Base-by-base conservation (phyloP, 805 yeast species). In the Ogataea siamensis region DNA sequence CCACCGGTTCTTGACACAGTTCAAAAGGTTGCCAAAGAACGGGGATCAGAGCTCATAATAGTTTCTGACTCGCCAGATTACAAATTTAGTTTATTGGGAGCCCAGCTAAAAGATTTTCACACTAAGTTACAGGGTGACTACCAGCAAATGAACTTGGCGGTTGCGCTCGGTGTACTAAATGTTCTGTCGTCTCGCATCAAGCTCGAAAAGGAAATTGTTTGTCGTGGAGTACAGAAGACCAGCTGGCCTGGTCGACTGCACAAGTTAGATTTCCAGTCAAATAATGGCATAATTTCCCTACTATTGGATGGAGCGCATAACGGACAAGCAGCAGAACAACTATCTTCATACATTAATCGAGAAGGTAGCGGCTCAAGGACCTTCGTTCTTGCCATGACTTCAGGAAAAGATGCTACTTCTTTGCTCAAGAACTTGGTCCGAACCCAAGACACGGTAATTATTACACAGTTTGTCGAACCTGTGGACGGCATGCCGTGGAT, bases 401-500 rank as follows among this genome's bases (percentile, higher is more conserved):
- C 70, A 28, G 93, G 95, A 0, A 84, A 93, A 54, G 71, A 77
- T 12, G 54, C 82, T 6, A 58, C 61, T 2, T 67, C 69, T 0
- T 59, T 88, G 14, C 58, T 86, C 26, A 54, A 63, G 20, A 71
- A 74, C 13, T 59, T 87, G 2, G 55, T 84, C 3, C 28, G 35
- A 2, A 56, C 58, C 5, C 51, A 60, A 0, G 96, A 88, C 51
- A 58, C 64, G 2, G 73, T 89, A 0, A 62, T 82, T 1, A 71
- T 81, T 1, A 78, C 91, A 0, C 55, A 66, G 21, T 93, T 89
- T 56, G 73, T 79, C 2, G 51, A 64, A 1, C 47, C 44, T 2
- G 91, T 94, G 0, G 89, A 82, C 10, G 83, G 87, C 0, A 93
- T 93, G 99, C 96, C 98, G 0, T 93, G 98, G 98, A 78, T 93